phyloP scores from a whole-genome alignment of 2,329 filamentous ascomycete species.

The Acrodontium crateriforme region DNA sequence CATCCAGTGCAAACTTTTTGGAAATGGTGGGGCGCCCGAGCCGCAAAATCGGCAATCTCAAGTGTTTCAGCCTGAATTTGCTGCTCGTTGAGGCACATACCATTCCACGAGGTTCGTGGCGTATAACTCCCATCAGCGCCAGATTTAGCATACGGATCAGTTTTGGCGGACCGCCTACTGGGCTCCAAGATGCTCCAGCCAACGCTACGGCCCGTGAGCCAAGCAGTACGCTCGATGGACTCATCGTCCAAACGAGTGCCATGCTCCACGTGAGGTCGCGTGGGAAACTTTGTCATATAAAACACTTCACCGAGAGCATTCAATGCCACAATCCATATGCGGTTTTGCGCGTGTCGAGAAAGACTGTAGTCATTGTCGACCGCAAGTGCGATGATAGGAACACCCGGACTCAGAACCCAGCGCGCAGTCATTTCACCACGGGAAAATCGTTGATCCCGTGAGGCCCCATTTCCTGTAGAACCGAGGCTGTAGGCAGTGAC shows the following conservation, averaged over 20 bases:
- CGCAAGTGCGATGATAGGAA: constrained; percentile 72
- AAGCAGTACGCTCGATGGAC: constrained; percentile 49
- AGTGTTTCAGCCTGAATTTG: constrained; percentile 64
- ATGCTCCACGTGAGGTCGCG: constrained; percentile 36
- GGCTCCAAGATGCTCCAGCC: constrained; percentile 71
- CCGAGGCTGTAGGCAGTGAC: constrained; percentile 65
- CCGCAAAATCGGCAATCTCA: constrained; percentile 66
- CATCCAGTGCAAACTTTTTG: constrained; percentile 66
- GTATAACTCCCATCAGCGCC: constrained; percentile 62
- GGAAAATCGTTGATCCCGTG: constrained; percentile 48
- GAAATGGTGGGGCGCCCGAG: constrained; percentile 63
- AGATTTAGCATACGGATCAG: constrained; percentile 59
- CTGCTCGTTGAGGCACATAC: constrained; percentile 54
- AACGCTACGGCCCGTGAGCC: constrained; percentile 64
- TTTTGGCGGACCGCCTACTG: constrained; percentile 56
- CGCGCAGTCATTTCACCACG: constrained; percentile 71
- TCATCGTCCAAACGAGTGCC: constrained; percentile 37
- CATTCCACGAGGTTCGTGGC: constrained; percentile 61
- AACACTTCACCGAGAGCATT: constrained; percentile 90
- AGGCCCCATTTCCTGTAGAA: constrained; percentile 37
- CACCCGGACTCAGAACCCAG: constrained; percentile 83
- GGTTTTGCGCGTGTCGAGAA: constrained; percentile 52
- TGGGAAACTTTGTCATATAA: constrained; percentile 62
- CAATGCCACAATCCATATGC: constrained; percentile 82
- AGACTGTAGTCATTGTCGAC: constrained; percentile 71